Base-by-base conservation (phyloP, 2,329 filamentous ascomycete species). In the Aspergillus sclerotialis region DNA sequence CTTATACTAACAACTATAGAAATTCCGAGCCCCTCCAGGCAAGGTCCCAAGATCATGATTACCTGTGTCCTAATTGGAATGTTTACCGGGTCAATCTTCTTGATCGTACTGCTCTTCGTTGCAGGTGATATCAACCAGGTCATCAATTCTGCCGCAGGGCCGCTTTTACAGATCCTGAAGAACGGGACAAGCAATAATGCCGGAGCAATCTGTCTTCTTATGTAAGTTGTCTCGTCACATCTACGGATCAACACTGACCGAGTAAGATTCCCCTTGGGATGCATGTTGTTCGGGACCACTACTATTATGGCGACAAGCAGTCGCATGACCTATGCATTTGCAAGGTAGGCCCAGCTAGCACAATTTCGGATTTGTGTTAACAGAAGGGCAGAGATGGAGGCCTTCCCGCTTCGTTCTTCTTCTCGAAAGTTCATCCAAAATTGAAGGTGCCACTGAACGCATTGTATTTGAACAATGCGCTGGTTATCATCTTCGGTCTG, bases 381-480 rank as follows among this genome's bases (percentile, higher is more conserved):
- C 32, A 12, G n/a, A 16, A 16, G 3, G 13, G 29, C 36, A 63
- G 76, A 46, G 82, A 86, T 38, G 74, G 80, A 2, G 82, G 81
- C 8, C 69, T 86, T 5, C 80, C 81, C 0, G 70, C 69, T 24
- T 79, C 77, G 4, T 61, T 55, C 1, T 58, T 78, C 44, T 80
- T 84, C 42, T 71, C 77, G 33, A 69, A 65, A 28, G 73, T 85
- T 1, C 77, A 85, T 49, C 65, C 70, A 0, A 67, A 55, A 10
- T 68, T 84, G 0, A 72, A 73, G 1, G 72, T 84, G 2, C 82
- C 82, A 0, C 58, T 87, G 10, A 83, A 85, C 46, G 72, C 80
- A 0, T 62, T 86, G 2, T 64, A 76, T 9, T 66, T 84, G 32
- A 79, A 76, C 2, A 68, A 74, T 0, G 61, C 60, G 4, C 68